Conservation (phyloP, 257 asterid genomes). For the Handroanthus guayacan region DNA sequence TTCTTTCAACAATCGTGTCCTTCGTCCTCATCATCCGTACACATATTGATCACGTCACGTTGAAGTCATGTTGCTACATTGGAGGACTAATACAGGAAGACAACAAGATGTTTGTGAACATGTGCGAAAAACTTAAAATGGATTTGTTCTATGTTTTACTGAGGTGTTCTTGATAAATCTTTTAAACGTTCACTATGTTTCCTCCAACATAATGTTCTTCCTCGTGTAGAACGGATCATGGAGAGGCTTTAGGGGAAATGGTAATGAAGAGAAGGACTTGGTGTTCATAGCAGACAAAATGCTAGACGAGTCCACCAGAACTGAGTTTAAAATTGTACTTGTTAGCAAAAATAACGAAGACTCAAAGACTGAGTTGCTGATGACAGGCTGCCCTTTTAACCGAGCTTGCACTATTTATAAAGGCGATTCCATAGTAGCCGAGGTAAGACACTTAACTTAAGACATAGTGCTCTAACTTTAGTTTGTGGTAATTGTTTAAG, state of each 20-base stretch:
- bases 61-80: too few relatives aligned
- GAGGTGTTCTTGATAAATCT: slow-evolving; percentile 8
- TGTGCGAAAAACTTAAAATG: not conserved
- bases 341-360: slow-evolving; percentile 49
- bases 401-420: slow-evolving; percentile 90
- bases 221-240: slow-evolving; percentile 69
- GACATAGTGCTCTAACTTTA: not conserved
- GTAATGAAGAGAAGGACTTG: slow-evolving; percentile 47
- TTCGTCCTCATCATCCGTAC: too few relatives aligned
- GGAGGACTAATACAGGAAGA: not conserved
- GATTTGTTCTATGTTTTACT: not conserved
- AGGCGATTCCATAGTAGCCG: slow-evolving; percentile 73
- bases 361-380: slow-evolving; percentile 59
- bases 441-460: slow-evolving; percentile 52
- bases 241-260: slow-evolving; percentile 65
- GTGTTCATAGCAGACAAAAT: slow-evolving; percentile 62
- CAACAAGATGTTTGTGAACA: not conserved
- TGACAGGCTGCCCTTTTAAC: slow-evolving; percentile 87
- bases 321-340: slow-evolving; percentile 67
- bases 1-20: too few relatives aligned
- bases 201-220: slow-evolving; percentile 25
- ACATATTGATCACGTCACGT: too few relatives aligned
- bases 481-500: not conserved
- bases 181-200: not conserved
- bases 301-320: slow-evolving; percentile 48